phyloP scores from a whole-genome alignment of 305 asterid genomes.

The Salvia sclarea region DNA sequence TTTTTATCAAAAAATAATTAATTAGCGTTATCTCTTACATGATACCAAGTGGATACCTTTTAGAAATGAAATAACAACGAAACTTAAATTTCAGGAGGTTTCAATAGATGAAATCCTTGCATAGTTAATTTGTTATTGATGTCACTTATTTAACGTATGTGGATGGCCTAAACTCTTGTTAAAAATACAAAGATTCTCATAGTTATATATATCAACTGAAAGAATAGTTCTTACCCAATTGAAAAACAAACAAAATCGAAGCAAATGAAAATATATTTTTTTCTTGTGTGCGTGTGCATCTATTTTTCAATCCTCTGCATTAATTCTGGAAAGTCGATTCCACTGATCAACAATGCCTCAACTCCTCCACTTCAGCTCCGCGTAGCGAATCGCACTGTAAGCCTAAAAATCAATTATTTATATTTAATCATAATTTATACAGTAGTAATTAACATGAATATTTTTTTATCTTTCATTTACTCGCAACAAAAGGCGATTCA shows the following conservation, averaged over 20 bases:
- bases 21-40: too few species aligned
- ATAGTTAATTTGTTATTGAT: too few species aligned
- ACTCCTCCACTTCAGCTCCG: conserved; percentile 1
- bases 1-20: too few species aligned
- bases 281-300: background rate
- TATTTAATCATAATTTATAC: background rate
- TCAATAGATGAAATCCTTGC: too few species aligned
- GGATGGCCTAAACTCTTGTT: background rate
- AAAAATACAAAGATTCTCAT: too few species aligned
- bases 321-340: background rate
- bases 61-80: too few species aligned
- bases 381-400: background rate
- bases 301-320: conserved; percentile 1
- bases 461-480: too few species aligned
- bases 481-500: too few species aligned
- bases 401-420: background rate
- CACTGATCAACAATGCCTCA: background rate
- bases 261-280: background rate
- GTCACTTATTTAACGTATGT: background rate
- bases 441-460: background rate
- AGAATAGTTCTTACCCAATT: background rate
- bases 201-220: background rate
- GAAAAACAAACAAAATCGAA: background rate
- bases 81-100: too few species aligned
- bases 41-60: too few species aligned